These are phyloP conservation scores for Fusarium falciforme DNA, from an alignment of 2,329 filamentous ascomycete genomes.

Conservation along the genomic window DNA sequence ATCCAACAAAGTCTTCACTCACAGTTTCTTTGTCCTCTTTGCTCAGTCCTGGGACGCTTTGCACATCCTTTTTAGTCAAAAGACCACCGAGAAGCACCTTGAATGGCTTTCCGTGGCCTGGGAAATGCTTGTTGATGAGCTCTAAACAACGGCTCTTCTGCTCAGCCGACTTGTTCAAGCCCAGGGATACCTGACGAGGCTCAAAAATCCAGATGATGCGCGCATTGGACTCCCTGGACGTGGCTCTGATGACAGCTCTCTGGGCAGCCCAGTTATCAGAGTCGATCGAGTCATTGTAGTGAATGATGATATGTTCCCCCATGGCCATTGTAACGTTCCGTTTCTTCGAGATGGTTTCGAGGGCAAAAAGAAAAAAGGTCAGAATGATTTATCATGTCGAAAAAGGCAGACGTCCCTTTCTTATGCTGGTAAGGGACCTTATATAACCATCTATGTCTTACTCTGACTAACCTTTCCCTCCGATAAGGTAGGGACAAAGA, in stretches of 20 bases:
- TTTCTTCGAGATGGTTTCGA: too few species aligned
- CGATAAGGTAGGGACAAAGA: too few species aligned
- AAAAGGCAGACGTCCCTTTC: too few species aligned
- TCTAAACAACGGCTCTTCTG: slow-evolving; percentile 24
- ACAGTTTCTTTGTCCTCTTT: slow-evolving; percentile 24
- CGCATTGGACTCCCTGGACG: slow-evolving; percentile 9
- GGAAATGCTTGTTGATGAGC: slow-evolving; percentile 32
- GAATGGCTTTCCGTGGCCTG: slow-evolving; percentile 19
- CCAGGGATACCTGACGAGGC: slow-evolving; percentile 40
- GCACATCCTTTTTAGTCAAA: slow-evolving; percentile 27
- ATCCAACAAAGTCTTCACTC: slow-evolving; percentile 1
- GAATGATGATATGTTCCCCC: slow-evolving; percentile 37
- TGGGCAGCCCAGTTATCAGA: slow-evolving; percentile 42
- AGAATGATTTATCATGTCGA: too few species aligned
- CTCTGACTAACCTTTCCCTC: too few species aligned
- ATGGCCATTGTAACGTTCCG: slow-evolving; percentile 1
- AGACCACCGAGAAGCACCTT: slow-evolving; percentile 39
- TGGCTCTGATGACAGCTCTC: slow-evolving; percentile 32
- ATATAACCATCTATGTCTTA: too few species aligned
- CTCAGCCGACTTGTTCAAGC: slow-evolving; percentile 26
- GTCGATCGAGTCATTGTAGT: slow-evolving; percentile 44
- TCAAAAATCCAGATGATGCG: slow-evolving; percentile 40
- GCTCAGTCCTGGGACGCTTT: slow-evolving; percentile 12
- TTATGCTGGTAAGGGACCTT: too few species aligned
- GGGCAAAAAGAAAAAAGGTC: too few species aligned